Percentiles rank a stretch among this genome's conserved stretches.
Conservation (phyloP, 2,329 filamentous ascomycete species). For the Talaromyces sp. region DNA sequence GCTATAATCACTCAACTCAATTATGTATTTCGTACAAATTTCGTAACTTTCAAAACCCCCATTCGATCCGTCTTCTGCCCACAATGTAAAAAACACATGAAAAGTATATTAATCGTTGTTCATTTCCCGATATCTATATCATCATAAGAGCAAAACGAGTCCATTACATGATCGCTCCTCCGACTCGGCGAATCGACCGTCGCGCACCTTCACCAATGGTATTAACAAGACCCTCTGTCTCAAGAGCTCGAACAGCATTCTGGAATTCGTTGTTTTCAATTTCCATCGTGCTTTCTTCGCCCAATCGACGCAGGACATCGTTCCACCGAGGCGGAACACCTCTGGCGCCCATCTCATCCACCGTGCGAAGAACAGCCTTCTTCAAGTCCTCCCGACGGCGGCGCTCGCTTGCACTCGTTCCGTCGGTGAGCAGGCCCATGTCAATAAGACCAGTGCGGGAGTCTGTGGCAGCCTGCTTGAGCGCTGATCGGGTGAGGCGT, state of each 20-base stretch:
- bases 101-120: neutral
- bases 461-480: constrained; percentile 97
- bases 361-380: constrained; percentile 64
- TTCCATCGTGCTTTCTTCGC: constrained; percentile 63
- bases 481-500: constrained; percentile 83
- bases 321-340: constrained; percentile 66
- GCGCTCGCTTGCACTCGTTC: constrained; percentile 83
- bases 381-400: constrained; percentile 80
- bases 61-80: neutral
- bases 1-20: neutral
- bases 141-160: neutral
- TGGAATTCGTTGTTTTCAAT: constrained; percentile 78
- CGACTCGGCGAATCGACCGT: constrained; percentile 74
- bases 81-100: neutral
- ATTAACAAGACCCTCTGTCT: constrained; percentile 79
- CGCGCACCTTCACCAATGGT: constrained; percentile 79
- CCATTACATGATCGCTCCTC: constrained; percentile 30
- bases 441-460: constrained; percentile 86
- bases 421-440: constrained; percentile 92
- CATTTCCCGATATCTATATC: neutral
- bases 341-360: constrained; percentile 74
- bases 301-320: constrained; percentile 71
- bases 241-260: constrained; percentile 72
- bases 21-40: neutral
- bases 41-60: neutral